These are phyloP conservation scores for Entelexis sorbosivorans DNA, from an alignment of 1,139 yeast genomes.

Conservation along the genomic window DNA sequence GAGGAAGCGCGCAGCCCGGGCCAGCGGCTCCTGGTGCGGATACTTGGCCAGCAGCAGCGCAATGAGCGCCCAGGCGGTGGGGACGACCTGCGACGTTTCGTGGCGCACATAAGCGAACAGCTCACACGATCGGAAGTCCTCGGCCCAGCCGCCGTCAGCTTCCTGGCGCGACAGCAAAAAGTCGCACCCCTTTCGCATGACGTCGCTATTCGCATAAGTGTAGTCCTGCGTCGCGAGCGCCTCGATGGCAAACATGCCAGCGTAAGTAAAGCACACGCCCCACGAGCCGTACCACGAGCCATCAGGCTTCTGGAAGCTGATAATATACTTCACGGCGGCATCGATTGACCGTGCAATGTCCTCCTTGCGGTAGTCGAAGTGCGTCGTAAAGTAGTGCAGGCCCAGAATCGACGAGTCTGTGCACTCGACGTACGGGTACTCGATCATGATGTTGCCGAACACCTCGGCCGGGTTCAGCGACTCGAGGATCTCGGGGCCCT, in stretches of 20 bases:
- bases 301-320: constrained; percentile 54
- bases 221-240: constrained; percentile 67
- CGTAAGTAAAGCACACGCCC: constrained; percentile 96
- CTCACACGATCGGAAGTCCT: constrained; percentile 55
- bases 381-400: constrained; percentile 61
- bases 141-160: constrained; percentile 96
- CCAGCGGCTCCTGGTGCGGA: constrained; percentile 56
- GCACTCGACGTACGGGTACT: constrained; percentile 95
- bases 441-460: constrained; percentile 96
- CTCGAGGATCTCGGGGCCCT: constrained; percentile 71
- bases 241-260: constrained; percentile 96
- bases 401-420: constrained; percentile 93
- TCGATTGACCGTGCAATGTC: constrained; percentile 59
- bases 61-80: constrained; percentile 86
- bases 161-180: constrained; percentile 67
- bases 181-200: constrained; percentile 70
- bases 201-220: constrained; percentile 48
- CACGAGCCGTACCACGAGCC: constrained; percentile 99
- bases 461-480: constrained; percentile 91
- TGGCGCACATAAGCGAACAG: constrained; percentile 65
- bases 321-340: constrained; percentile 64
- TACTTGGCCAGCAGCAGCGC: constrained; percentile 72
- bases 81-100: constrained; percentile 59
- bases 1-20: constrained; percentile 51
- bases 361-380: constrained; percentile 47